Base-by-base conservation (phyloP, 2,329 filamentous ascomycete genomes). In the Monilinia laxa region DNA sequence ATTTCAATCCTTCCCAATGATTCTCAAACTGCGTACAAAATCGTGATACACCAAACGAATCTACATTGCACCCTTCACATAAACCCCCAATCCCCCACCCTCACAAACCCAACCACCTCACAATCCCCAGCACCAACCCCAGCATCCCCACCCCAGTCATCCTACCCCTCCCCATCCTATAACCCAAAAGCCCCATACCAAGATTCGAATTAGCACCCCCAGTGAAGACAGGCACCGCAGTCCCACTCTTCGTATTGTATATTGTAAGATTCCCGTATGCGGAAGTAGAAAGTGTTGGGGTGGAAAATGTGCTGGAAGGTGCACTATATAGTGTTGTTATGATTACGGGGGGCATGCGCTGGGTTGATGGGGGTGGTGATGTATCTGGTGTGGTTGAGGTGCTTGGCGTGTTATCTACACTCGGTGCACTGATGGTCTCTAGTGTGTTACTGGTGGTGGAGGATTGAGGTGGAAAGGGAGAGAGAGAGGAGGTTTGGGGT, bases 51-150 rank as follows among this genome's bases (percentile, higher is more conserved):
- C 11, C 11, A 40, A 40, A 11, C 38, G 2, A 40, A 11, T 40
- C 10, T 11, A 40, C 38, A 40, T 40, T 40, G 9, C 38, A 40
- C 14, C 38, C 10, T 40, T 14, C 38, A 40, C 14, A 77, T 73
- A 2, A 54, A 76, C 70, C 78, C 77, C 7, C 16, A 47, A 47
- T 47, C 45, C 16, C 18, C 20, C 16, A 23, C 16, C 16, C 28
- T 35, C 20, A 23, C 28, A 51, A 38, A 49, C 14, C 10, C 49
- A 14, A 16, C 28, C 45, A 51, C n/a, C 55, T 28, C 14, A 4
- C 35, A 57, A 25, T 12, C n/a, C 55, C 35, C 35, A 57, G 0
- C 25, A 55, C 1, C 35, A 56, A 38, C 6, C 20, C 35, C 2
- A 42, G 4, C 3, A 42, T 51, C 6, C 47, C 20, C 18, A 35